Percentiles rank a stretch among this genome's conserved stretches.
Conservation (phyloP, 2,329 filamentous ascomycete species). For the Diaporthe caulivora region DNA sequence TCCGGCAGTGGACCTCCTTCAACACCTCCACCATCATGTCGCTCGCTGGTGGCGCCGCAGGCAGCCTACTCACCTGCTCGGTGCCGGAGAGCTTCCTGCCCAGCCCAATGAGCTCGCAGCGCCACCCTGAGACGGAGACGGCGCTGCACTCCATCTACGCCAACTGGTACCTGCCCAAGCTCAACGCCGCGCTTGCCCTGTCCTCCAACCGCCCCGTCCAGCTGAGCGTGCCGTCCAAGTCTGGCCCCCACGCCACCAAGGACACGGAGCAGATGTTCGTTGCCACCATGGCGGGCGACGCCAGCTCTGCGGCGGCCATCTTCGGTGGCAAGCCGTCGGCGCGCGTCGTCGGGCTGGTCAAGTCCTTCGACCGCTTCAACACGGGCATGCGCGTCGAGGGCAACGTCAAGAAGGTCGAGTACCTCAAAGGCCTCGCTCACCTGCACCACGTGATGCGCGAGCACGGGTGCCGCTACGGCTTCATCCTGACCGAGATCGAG, state of each 20-base stretch:
- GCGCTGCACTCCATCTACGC: constrained; percentile 82
- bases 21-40: constrained; percentile 77
- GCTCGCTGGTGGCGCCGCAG: constrained; percentile 76
- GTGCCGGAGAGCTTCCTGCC: constrained; percentile 74
- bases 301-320: constrained; percentile 65
- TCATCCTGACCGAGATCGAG: constrained; percentile 97
- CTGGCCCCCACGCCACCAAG: constrained; percentile 52
- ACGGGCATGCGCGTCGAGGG: constrained; percentile 90
- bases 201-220: constrained; percentile 76
- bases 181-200: constrained; percentile 85
- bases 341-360: constrained; percentile 77
- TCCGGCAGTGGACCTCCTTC: constrained; percentile 87
- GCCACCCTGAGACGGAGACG: constrained; percentile 82
- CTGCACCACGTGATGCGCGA: constrained; percentile 94
- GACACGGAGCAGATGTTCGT: constrained; percentile 65
- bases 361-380: constrained; percentile 94
- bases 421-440: constrained; percentile 87
- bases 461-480: constrained; percentile 92
- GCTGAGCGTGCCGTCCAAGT: constrained; percentile 58
- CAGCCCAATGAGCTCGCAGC: constrained; percentile 65
- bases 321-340: constrained; percentile 61
- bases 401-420: constrained; percentile 87
- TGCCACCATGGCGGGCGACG: constrained; percentile 70
- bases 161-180: constrained; percentile 84
- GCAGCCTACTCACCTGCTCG: constrained; percentile 75